Percentiles rank a stretch among this genome's conserved stretches.
phyloP scores from a whole-genome alignment of 2,329 filamentous ascomycete genomes.

The Dendrostoma leiphaemia region DNA sequence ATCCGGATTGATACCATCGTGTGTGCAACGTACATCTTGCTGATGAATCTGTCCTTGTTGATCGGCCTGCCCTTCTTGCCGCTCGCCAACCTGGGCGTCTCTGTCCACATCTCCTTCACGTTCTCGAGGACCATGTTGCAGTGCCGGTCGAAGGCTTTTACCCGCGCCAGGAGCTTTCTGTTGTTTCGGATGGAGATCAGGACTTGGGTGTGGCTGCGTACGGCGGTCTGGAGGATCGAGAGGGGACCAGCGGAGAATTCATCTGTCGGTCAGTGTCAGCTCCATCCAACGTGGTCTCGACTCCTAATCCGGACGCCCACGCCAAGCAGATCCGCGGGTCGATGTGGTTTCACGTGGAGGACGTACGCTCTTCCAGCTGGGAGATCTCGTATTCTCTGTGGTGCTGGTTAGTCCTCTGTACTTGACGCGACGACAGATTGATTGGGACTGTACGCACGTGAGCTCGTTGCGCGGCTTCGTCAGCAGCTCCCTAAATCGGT shows the following conservation, averaged over 20 bases:
- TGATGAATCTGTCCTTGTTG: constrained; percentile 98
- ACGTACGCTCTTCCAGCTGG: constrained; percentile 44
- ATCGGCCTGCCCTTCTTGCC: constrained; percentile 88
- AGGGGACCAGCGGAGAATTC: constrained; percentile 57
- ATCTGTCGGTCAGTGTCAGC: constrained; percentile 37
- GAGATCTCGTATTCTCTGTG: constrained; percentile 85
- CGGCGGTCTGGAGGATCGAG: constrained; percentile 94
- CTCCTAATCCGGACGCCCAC: too few species aligned
- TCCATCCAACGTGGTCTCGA: too few species aligned
- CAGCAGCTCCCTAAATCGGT: constrained; percentile 89
- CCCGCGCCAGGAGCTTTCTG: constrained; percentile 92
- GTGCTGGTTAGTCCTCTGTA: constrained; percentile 5
- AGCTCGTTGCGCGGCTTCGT: constrained; percentile 86
- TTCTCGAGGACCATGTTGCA: constrained; percentile 99
- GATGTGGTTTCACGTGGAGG: too few species aligned
- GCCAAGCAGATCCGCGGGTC: too few species aligned
- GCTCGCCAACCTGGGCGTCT: constrained; percentile 77
- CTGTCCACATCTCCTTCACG: constrained; percentile 99
- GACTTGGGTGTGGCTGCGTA: constrained; percentile 91
- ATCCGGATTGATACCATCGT: not conserved
- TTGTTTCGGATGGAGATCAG: constrained; percentile 98
- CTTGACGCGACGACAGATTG: not conserved
- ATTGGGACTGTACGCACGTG: constrained; percentile 63
- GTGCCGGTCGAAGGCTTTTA: constrained; percentile 98
- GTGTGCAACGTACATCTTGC: constrained; percentile 74